Evolutionary conservation across 1,139 yeast species (phyloP).

Genomic region (Geotrichum phurueaensis): DNA sequence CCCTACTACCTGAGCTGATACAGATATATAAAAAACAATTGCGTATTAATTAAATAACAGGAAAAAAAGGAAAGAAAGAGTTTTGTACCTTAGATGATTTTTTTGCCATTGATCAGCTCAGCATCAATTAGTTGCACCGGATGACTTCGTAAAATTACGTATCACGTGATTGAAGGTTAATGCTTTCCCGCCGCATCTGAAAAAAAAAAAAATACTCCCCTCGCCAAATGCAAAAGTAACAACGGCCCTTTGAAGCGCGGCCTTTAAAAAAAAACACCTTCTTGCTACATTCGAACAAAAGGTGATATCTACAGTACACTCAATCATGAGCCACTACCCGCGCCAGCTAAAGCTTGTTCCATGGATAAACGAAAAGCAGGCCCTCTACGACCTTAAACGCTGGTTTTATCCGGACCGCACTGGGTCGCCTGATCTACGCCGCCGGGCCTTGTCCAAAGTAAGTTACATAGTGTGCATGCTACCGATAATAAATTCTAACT

Average conservation of each 20-base stretch:
- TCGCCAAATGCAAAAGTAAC: neutral
- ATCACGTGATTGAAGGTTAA: neutral
- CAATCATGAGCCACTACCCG: neutral
- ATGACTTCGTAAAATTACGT: too few species aligned
- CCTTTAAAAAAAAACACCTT: neutral
- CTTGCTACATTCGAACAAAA: neutral
- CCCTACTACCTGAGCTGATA: neutral
- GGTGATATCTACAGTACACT: neutral
- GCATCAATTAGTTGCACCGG: too few species aligned
- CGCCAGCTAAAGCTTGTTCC: constrained; percentile 1
- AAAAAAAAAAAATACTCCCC: neutral
- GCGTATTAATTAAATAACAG: neutral
- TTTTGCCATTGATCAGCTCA: neutral
- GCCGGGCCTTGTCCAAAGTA: constrained; percentile 45
- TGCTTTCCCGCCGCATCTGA: neutral
- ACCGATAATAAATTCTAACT: neutral
- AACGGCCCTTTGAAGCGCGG: neutral
- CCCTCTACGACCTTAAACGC: constrained; percentile 37
- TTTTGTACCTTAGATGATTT: neutral
- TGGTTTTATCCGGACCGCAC: constrained; percentile 48
- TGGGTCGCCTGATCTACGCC: constrained; percentile 34
- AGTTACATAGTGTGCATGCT: neutral
- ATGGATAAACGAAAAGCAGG: constrained; percentile 9
- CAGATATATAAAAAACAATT: neutral
- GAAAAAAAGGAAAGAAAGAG: neutral